Evolutionary conservation across 2,329 filamentous ascomycete species (phyloP).

Genomic region (Ampelomyces quisqualis): DNA sequence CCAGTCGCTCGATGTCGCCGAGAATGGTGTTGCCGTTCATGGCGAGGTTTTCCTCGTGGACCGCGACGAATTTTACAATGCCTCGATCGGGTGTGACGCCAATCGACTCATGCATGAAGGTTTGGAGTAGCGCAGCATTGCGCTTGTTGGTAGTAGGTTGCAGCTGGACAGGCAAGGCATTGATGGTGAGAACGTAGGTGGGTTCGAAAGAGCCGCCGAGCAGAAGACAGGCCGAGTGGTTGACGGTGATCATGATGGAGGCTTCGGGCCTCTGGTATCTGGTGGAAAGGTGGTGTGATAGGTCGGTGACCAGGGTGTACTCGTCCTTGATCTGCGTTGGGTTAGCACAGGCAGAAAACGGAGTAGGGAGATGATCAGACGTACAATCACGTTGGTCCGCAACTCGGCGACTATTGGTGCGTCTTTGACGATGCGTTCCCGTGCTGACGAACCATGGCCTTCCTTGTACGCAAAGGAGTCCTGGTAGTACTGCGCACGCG

Average conservation of each 20-base stretch:
- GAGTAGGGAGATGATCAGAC: conserved; percentile 21
- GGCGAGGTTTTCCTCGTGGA: conserved; percentile 71
- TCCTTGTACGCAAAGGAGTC: conserved; percentile 44
- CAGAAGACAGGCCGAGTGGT: conserved; percentile 72
- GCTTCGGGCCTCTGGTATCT: conserved; percentile 74
- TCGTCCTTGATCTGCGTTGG: conserved; percentile 67
- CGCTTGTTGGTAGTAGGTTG: conserved; percentile 76
- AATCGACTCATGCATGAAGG: conserved; percentile 70
- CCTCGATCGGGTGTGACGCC: conserved; percentile 67
- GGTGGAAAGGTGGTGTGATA: conserved; percentile 70
- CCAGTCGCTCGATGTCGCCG: conserved; percentile 64
- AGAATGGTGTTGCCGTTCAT: conserved; percentile 69
- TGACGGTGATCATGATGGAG: conserved; percentile 73
- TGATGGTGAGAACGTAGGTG: conserved; percentile 75
- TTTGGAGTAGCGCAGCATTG: conserved; percentile 74
- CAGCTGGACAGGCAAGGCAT: conserved; percentile 67
- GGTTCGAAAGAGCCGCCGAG: conserved; percentile 75
- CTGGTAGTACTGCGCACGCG: conserved; percentile 42
- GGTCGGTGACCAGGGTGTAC: conserved; percentile 69
- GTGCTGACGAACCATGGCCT: conserved; percentile 34
- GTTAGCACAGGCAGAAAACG: conserved; percentile 22
- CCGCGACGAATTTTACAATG: conserved; percentile 69
- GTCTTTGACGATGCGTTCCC: conserved; percentile 48
- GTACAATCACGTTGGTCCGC: conserved; percentile 54
- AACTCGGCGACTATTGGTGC: conserved; percentile 52